These are phyloP conservation scores for Darksidea phi DNA, from an alignment of 495 filamentous ascomycete species.

Conservation along the genomic window DNA sequence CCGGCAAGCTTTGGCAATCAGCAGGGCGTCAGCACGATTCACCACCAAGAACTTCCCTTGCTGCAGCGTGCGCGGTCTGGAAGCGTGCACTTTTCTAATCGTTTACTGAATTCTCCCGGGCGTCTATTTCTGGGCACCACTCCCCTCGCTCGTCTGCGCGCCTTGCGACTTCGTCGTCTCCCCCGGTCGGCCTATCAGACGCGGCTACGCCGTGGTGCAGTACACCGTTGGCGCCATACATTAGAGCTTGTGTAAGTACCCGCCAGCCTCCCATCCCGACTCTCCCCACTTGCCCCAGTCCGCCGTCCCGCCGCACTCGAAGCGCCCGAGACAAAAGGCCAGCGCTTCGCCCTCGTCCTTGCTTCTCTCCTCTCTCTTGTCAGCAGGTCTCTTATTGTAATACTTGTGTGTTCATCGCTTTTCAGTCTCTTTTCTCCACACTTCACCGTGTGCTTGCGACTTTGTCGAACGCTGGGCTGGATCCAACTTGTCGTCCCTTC, in stretches of 20 bases:
- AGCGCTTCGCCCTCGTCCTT: constrained; percentile 25
- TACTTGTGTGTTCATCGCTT: constrained; percentile 29
- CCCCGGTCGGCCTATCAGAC: constrained; percentile 38
- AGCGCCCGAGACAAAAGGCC: constrained; percentile 43
- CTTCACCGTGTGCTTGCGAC: constrained; percentile 25
- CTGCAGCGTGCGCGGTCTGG: constrained; percentile 27
- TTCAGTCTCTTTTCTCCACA: constrained; percentile 20
- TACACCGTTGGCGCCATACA: constrained; percentile 34
- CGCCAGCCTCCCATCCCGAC: constrained; percentile 34
- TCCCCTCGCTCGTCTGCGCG: constrained; percentile 10
- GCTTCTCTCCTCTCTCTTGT: constrained; percentile 26
- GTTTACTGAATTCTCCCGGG: constrained; percentile 38
- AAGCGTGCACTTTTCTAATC: constrained; percentile 32
- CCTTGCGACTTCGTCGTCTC: constrained; percentile 20
- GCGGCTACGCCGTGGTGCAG: constrained; percentile 20
- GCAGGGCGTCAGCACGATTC: constrained; percentile 5
- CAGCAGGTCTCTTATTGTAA: constrained; percentile 41
- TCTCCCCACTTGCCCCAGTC: constrained; percentile 28
- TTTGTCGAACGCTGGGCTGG: constrained; percentile 35
- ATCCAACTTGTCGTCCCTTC: constrained; percentile 28
- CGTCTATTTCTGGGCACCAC: constrained; percentile 42
- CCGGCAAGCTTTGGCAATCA: background rate
- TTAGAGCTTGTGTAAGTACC: constrained; percentile 37
- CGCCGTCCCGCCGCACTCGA: constrained; percentile 18
- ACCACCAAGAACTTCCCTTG: background rate